These are phyloP conservation scores for Serendipita sp. DNA, from an alignment of 768 basidiomycete species.

Conservation along the genomic window DNA sequence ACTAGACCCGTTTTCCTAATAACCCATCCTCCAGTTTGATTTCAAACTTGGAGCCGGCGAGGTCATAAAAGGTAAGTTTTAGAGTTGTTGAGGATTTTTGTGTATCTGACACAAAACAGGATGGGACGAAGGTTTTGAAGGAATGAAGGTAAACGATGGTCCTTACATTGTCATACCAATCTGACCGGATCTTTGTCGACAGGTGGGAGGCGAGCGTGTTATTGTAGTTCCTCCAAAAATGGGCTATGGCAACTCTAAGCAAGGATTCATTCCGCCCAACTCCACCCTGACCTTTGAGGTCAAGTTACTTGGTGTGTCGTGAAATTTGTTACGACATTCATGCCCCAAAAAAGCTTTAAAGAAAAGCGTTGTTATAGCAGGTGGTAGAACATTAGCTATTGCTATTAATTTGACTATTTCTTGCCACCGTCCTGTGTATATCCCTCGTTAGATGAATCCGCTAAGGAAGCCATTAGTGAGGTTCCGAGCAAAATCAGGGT, in stretches of 20 bases:
- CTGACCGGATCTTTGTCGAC: too few relatives aligned
- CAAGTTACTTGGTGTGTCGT: not conserved
- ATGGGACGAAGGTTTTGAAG: slow-evolving; percentile 84
- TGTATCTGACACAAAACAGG: slow-evolving; percentile 25
- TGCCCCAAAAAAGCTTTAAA: too few relatives aligned
- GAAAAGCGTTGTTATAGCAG: too few relatives aligned
- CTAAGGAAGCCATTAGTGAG: too few relatives aligned
- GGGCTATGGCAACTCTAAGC: slow-evolving; percentile 52
- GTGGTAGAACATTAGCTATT: too few relatives aligned
- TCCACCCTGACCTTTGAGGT: slow-evolving; percentile 60
- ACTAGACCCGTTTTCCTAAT: not conserved
- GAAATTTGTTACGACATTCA: not conserved
- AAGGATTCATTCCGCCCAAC: slow-evolving; percentile 51
- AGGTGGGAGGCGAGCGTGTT: slow-evolving; percentile 53
- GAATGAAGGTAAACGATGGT: slow-evolving; percentile 59
- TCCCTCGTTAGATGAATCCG: too few relatives aligned
- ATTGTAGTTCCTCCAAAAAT: slow-evolving; percentile 57
- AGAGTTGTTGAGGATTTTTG: not conserved
- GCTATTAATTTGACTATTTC: too few relatives aligned
- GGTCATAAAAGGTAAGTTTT: slow-evolving; percentile 67
- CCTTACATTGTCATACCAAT: not conserved
- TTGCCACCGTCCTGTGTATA: too few relatives aligned
- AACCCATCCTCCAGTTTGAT: slow-evolving; percentile 34
- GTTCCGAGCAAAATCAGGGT: too few relatives aligned
- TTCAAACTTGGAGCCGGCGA: slow-evolving; percentile 76